These are phyloP conservation scores for Terfezia claveryi DNA, from an alignment of 495 filamentous ascomycete genomes.

Conservation along the genomic window DNA sequence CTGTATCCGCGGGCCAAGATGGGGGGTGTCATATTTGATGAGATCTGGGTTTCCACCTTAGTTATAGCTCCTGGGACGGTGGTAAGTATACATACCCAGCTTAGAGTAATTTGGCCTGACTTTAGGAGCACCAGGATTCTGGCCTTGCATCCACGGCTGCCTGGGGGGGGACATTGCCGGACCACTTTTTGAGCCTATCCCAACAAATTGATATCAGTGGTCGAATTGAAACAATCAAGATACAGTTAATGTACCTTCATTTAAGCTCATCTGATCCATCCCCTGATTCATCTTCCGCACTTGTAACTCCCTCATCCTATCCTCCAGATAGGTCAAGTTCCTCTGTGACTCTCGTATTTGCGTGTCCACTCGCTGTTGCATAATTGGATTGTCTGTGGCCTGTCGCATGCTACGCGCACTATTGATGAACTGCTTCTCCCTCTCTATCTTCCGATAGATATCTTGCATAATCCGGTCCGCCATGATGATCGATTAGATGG, in stretches of 20 bases:
- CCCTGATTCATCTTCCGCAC: conserved; percentile 47
- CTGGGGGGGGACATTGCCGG: conserved; percentile 49
- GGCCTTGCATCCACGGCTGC: conserved; percentile 56
- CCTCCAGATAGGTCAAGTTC: conserved; percentile 86
- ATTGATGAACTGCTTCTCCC: conserved; percentile 87
- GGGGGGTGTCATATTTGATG: conserved; percentile 93
- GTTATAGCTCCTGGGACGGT: conserved; percentile 8
- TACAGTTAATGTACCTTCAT: conserved; percentile 26
- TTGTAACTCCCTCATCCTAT: conserved; percentile 69
- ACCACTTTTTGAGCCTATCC: conserved; percentile 20
- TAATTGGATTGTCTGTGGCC: conserved; percentile 74
- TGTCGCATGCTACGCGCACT: conserved; percentile 86
- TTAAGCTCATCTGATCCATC: conserved; percentile 39
- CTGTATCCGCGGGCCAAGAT: conserved; percentile 92
- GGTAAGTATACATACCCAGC: conserved; percentile 43
- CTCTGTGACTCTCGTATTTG: conserved; percentile 83
- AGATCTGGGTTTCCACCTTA: conserved; percentile 38
- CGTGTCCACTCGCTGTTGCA: conserved; percentile 68
- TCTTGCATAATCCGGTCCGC: conserved; percentile 26
- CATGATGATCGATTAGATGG: conserved; percentile 4
- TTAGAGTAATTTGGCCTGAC: conserved; percentile 79
- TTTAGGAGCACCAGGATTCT: conserved; percentile 45
- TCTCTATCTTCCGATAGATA: conserved; percentile 92
- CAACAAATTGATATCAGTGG: conserved; percentile 8
- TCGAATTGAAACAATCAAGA: conserved; percentile 28